phyloP scores from a whole-genome alignment of 129 eudicot genomes.

The Rutidosis leptorrhynchoides region DNA sequence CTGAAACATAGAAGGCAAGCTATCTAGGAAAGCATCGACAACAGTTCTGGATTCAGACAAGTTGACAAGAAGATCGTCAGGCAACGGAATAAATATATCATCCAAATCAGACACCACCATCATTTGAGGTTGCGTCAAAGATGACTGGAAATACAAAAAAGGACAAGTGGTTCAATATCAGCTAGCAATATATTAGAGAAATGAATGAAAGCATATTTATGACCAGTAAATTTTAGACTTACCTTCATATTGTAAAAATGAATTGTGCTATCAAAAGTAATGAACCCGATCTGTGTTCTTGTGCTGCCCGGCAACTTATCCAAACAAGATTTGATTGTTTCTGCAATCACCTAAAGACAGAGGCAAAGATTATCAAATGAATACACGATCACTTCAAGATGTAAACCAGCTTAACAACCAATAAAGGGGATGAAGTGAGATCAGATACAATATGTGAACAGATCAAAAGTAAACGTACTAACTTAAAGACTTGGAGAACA shows the following conservation, averaged over 20 bases:
- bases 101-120: constrained; percentile 95
- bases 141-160: constrained; percentile 51
- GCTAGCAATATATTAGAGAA: constrained; percentile 1
- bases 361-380: constrained; percentile 3
- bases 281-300: constrained; percentile 87
- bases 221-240: constrained; percentile 27
- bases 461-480: constrained; percentile 1
- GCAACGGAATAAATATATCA: constrained; percentile 86
- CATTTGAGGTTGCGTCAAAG: constrained; percentile 90
- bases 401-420: not conserved
- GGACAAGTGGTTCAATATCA: constrained; percentile 17
- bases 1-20: constrained; percentile 86
- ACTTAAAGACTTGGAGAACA: not conserved
- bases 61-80: constrained; percentile 95
- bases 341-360: constrained; percentile 64
- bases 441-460: not conserved
- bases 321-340: constrained; percentile 87
- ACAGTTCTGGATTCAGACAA: constrained; percentile 88
- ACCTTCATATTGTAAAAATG: constrained; percentile 92
- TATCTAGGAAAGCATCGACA: constrained; percentile 80
- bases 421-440: not conserved
- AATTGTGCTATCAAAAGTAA: constrained; percentile 81
- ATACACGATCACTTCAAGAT: constrained; percentile 15
- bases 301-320: constrained; percentile 75
- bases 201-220: not conserved